Evolutionary conservation across 805 yeast genomes (phyloP).

Genomic region (Candida multigemmis): DNA sequence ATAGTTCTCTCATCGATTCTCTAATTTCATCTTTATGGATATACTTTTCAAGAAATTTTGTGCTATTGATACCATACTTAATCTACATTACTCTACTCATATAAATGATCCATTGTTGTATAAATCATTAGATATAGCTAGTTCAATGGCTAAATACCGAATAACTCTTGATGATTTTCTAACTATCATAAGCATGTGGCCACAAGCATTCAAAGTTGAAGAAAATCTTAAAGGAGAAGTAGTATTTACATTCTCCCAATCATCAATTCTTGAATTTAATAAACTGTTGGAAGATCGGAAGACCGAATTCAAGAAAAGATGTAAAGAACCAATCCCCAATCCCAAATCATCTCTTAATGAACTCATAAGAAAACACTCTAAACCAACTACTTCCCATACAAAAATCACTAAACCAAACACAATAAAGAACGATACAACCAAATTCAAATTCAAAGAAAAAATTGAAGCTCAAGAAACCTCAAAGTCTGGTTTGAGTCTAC

Average conservation of each 20-base stretch:
- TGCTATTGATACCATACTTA: conserved; percentile 23
- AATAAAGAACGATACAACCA: conserved; percentile 24
- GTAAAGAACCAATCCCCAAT: conserved; percentile 14
- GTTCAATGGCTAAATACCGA: conserved; percentile 8
- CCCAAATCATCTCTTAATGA: conserved; percentile 3
- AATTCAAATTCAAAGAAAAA: conserved; percentile 25
- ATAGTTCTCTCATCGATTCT: no score
- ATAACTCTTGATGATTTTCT: conserved; percentile 10
- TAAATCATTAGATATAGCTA: conserved; percentile 11
- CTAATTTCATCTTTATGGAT: no score
- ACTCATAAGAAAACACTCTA: conserved; percentile 2
- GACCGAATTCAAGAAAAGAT: conserved; percentile 6
- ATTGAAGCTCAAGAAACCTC: conserved; percentile 8
- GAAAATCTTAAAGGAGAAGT: conserved; percentile 3
- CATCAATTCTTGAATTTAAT: conserved; percentile 5
- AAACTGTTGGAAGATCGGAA: conserved; percentile 8
- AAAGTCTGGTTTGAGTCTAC: conserved; percentile 19
- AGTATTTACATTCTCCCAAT: conserved; percentile 8
- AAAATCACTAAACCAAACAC: conserved; percentile 9
- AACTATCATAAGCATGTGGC: conserved; percentile 9
- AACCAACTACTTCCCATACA: conserved; percentile 5
- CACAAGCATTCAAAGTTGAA: conserved; percentile 5
- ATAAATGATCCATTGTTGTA: conserved; percentile 15
- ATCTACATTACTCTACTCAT: conserved; percentile 24
- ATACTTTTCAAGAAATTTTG: conserved; percentile 5